Evolutionary conservation across 345 rosid species (phyloP).

Genomic region (Gossypium thurberi): DNA sequence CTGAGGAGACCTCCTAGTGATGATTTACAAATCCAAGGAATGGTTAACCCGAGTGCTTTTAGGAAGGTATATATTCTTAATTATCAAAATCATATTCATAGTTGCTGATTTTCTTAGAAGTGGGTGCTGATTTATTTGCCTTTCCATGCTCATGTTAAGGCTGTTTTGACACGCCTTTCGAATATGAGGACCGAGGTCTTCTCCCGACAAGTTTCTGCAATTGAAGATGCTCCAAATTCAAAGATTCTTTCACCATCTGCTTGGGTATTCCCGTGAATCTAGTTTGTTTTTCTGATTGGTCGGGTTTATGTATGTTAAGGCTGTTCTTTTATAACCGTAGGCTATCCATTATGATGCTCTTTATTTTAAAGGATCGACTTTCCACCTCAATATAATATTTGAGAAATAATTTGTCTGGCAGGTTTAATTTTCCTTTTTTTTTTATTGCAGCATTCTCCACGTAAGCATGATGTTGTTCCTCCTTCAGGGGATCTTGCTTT

Average conservation of each 20-base stretch:
- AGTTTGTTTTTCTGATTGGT: neutral
- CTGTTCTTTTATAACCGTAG: neutral
- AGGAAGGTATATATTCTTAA: conserved; percentile 36
- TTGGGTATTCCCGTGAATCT: conserved; percentile 23
- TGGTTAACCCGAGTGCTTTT: conserved; percentile 58
- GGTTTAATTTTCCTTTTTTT: neutral
- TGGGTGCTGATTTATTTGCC: neutral
- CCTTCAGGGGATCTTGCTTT: conserved; percentile 34
- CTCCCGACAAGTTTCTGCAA: conserved; percentile 38
- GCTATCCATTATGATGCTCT: neutral
- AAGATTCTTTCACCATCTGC: conserved; percentile 31
- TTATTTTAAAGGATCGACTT: neutral
- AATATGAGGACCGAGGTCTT: conserved; percentile 48
- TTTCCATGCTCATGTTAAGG: conserved; percentile 25
- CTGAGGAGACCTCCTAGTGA: conserved; percentile 62
- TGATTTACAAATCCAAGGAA: conserved; percentile 60
- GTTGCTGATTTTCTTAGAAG: neutral
- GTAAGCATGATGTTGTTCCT: conserved; percentile 28
- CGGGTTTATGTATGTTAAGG: neutral
- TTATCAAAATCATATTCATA: neutral
- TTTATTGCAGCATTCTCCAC: conserved; percentile 40
- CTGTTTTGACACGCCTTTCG: conserved; percentile 49
- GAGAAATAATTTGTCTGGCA: neutral
- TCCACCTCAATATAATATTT: neutral
- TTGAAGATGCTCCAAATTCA: conserved; percentile 43